phyloP scores from a whole-genome alignment of 1,139 yeast species.

The Arxiozyma slooffiae region DNA sequence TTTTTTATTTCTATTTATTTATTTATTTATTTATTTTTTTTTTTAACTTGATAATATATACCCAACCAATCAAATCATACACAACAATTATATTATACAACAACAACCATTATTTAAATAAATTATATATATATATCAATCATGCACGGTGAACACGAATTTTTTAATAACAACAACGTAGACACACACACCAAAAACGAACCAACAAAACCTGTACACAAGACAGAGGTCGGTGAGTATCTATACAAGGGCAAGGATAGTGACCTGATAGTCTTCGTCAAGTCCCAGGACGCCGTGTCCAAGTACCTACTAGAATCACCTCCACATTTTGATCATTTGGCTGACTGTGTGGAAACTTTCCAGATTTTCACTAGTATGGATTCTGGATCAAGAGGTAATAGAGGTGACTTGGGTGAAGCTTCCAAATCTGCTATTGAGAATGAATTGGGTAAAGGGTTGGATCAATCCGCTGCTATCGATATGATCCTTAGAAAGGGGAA shows the following conservation, averaged over 20 bases:
- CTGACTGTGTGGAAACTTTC: conserved; percentile 56
- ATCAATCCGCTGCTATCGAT: conserved; percentile 42
- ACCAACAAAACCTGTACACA: conserved; percentile 6
- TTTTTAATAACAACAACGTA: conserved; percentile 2
- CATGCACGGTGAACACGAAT: background rate
- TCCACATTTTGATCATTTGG: conserved; percentile 34
- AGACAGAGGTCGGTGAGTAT: conserved; percentile 34
- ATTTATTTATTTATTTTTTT: too few species aligned
- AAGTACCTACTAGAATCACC: conserved; percentile 42
- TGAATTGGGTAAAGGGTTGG: conserved; percentile 50
- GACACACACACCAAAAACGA: conserved; percentile 3
- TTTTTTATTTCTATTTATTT: too few species aligned
- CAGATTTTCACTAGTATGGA: conserved; percentile 50
- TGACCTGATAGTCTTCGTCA: conserved; percentile 60
- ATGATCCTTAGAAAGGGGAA: conserved; percentile 49
- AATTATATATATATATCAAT: too few species aligned
- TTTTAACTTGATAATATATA: too few species aligned
- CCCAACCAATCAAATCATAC: too few species aligned
- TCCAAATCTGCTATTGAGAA: conserved; percentile 52
- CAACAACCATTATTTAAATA: too few species aligned
- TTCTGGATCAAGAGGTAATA: conserved; percentile 46
- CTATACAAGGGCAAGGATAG: conserved; percentile 56
- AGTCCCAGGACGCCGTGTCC: conserved; percentile 41
- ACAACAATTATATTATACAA: too few species aligned
- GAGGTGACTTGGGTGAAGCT: conserved; percentile 65